phyloP scores from a whole-genome alignment of 768 basidiomycete species.

The Boletus rubroflammeus region DNA sequence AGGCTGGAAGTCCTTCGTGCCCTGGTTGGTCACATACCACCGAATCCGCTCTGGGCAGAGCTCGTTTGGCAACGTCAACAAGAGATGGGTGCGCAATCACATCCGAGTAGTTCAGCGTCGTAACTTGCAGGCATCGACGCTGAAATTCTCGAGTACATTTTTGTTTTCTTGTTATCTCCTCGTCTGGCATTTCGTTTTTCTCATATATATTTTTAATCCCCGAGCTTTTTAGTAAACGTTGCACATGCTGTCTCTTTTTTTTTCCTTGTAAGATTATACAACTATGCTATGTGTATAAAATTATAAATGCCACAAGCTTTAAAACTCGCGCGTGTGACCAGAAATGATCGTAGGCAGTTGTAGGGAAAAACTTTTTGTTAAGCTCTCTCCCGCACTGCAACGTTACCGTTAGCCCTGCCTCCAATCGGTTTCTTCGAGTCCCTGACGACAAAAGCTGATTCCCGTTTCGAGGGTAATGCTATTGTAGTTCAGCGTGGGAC shows the following conservation, averaged over 20 bases:
- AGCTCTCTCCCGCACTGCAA: no score
- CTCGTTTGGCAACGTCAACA: conserved; percentile 80
- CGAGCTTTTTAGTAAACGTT: neutral
- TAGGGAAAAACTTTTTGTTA: no score
- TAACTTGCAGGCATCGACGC: neutral
- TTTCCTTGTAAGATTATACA: conserved; percentile 21
- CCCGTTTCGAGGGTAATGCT: no score
- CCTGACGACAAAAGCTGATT: no score
- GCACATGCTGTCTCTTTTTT: conserved; percentile 13
- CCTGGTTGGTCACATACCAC: conserved; percentile 84
- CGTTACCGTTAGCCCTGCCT: no score
- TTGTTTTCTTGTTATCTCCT: conserved; percentile 9
- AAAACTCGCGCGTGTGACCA: neutral
- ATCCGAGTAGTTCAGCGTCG: neutral
- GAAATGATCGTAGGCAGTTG: no score
- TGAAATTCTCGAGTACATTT: neutral
- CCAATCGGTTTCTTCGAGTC: no score
- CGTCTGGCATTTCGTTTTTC: conserved; percentile 10
- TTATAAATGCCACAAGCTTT: conserved; percentile 15
- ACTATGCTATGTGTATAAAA: conserved; percentile 15
- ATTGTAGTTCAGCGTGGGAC: no score
- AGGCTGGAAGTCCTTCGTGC: conserved; percentile 87
- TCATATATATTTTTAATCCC: neutral
- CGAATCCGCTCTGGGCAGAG: conserved; percentile 92
- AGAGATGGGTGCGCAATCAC: conserved; percentile 31